Conservation (phyloP, 169 alveolate genomes). For the Eimeria maxima region DNA sequence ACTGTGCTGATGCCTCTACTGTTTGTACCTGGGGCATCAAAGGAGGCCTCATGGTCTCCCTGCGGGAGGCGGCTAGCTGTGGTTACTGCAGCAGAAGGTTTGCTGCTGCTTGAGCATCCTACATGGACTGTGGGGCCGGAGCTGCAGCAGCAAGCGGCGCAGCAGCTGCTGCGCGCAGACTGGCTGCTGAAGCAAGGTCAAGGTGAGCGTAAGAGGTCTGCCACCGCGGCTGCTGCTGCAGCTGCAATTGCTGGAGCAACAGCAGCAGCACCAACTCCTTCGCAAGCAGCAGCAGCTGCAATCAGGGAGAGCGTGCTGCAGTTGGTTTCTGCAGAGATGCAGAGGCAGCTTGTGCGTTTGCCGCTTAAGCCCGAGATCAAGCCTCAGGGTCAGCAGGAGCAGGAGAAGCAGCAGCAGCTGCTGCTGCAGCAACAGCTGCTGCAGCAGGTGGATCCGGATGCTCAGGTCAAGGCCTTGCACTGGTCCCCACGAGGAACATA, state of each 20-base stretch:
- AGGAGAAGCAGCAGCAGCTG: constrained; percentile 40
- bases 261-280: constrained; percentile 48
- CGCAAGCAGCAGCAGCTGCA: constrained; percentile 33
- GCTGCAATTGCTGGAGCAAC: constrained; percentile 32
- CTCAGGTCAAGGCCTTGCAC: constrained; percentile 68
- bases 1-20: constrained; percentile 54
- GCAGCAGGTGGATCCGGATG: constrained; percentile 72
- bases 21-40: constrained; percentile 69
- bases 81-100: constrained; percentile 37
- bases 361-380: constrained; percentile 55
- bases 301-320: constrained; percentile 42
- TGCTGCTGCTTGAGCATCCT: constrained; percentile 74
- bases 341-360: constrained; percentile 12
- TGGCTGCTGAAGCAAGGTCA: constrained; percentile 60
- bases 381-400: constrained; percentile 44
- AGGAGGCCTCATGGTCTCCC: constrained; percentile 79
- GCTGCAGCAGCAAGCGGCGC: constrained; percentile 70
- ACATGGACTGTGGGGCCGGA: constrained; percentile 64
- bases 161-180: constrained; percentile 64
- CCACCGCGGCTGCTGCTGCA: constrained; percentile 64
- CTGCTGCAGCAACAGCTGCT: constrained; percentile 44
- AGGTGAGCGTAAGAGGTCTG: constrained; percentile 7
- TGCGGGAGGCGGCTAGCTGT: constrained; percentile 76
- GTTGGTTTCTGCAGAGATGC: constrained; percentile 58
- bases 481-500: constrained; percentile 79